Base-by-base conservation (phyloP, 2,329 filamentous ascomycete genomes). In the Pseudogymnoascus sp. region DNA sequence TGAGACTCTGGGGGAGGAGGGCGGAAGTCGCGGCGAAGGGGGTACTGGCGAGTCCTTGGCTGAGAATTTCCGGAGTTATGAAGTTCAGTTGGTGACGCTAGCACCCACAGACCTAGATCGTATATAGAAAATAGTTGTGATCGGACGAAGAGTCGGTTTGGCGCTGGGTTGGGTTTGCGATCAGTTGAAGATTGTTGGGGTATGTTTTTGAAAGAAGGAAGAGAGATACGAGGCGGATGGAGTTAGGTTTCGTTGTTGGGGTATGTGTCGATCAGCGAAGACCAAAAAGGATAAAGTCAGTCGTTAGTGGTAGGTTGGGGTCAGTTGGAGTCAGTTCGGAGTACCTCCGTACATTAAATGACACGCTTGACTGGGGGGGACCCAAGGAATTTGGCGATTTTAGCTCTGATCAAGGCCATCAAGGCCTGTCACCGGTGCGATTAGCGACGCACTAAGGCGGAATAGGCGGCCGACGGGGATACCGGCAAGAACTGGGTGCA, bases 261-360 rank as follows among this genome's bases (percentile, higher is more conserved):
- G 45, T 55, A 55, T 55, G 45, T 19, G 45, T 33, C 45, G 45
- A 55, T 55, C 49, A 55, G 29, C 11, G n/a, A 55, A n/a, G 49
- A 55, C 49, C 29, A 33, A 55, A 55, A 55, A 55, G 49, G 49
- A 55, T 55, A 55, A 55, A 55, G 45, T 55, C 45, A 55, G 45
- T 16, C 45, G 45, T 55, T 55, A 55, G 45, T 55, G 45, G 45
- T 55, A 33, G 6, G 45, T 55, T 55, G 45, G 45, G 19, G 45
- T 55, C 39, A 43, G 39, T 8, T 55, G 45, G 45, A 19, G 45
- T 55, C 39, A 43, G 39, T 8, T 55, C n/a, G 23, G 49, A 55
- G 49, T 55, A 55, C 49, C 49, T 43, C 8, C 4, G 43, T 52
- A 52, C 43, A 55, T 33, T 33, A 11, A 31, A 52, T 31, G 45